Conservation (phyloP, 257 asterid genomes). For the Perilla frutescens region DNA sequence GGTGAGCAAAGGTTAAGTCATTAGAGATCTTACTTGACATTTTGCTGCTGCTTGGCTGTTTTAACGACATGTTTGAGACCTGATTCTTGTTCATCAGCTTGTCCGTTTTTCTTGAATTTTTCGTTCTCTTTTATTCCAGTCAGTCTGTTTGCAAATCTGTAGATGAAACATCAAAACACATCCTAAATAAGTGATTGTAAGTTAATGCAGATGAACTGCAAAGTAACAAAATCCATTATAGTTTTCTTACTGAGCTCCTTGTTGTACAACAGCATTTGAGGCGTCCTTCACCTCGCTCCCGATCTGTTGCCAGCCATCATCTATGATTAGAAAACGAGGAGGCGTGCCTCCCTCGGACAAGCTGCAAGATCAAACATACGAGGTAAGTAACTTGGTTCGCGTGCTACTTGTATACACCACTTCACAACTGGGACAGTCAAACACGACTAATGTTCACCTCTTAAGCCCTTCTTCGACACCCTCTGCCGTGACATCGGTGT, state of each 20-base stretch:
- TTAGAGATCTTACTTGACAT: slow-evolving; percentile 62
- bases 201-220: background rate
- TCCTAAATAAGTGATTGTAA: too few species aligned
- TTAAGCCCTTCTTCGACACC: slow-evolving; percentile 84
- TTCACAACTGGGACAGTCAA: background rate
- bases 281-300: slow-evolving; percentile 65
- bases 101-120: slow-evolving; percentile 68
- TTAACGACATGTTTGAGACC: slow-evolving; percentile 77
- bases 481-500: slow-evolving; percentile 94
- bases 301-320: slow-evolving; percentile 97
- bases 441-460: slow-evolving; percentile 49
- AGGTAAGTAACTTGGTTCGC: slow-evolving; percentile 5
- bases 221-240: background rate
- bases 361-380: slow-evolving; percentile 47
- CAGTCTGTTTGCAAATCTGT: slow-evolving; percentile 89
- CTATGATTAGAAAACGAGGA: slow-evolving; percentile 87
- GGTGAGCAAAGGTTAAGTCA: background rate
- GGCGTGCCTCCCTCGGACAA: slow-evolving; percentile 82
- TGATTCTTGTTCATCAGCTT: slow-evolving; percentile 51
- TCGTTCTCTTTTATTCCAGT: slow-evolving; percentile 84
- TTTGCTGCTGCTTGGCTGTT: slow-evolving; percentile 66
- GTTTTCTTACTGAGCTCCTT: slow-evolving; percentile 68
- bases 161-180: slow-evolving; percentile 19
- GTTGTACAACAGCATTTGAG: slow-evolving; percentile 68
- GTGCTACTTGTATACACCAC: background rate